These are phyloP conservation scores for Globisporangium heterothallicum DNA, from an alignment of 352 stramenopile species.

Conservation along the genomic window DNA sequence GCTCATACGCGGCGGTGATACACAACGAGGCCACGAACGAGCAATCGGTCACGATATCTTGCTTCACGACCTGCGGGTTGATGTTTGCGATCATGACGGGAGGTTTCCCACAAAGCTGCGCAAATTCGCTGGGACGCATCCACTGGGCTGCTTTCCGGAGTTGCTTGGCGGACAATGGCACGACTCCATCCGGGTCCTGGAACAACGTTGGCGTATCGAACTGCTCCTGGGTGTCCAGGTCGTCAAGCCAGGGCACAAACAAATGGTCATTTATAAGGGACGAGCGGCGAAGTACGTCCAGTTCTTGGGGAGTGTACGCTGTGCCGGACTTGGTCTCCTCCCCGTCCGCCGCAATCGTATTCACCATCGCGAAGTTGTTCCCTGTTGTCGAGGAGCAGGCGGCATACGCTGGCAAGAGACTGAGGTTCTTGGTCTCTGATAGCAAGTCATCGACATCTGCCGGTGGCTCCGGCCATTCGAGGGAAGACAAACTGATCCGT, in stretches of 20 bases:
- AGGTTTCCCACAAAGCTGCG: conserved; percentile 28
- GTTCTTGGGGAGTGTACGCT: conserved; percentile 54
- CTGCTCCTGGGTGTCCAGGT: conserved; percentile 51
- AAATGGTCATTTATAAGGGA: conserved; percentile 81
- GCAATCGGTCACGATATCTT: conserved; percentile 91
- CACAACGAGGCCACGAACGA: conserved; percentile 92
- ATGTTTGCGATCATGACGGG: conserved; percentile 74
- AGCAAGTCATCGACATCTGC: conserved; percentile 3
- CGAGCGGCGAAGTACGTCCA: conserved; percentile 74
- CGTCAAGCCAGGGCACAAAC: conserved; percentile 78
- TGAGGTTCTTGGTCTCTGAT: conserved; percentile 3
- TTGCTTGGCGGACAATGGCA: conserved; percentile 71
- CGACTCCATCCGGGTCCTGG: conserved; percentile 58
- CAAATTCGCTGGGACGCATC: conserved; percentile 66
- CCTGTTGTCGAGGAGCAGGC: neutral
- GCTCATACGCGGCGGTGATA: conserved; percentile 89
- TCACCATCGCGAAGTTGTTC: neutral
- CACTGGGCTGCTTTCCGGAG: conserved; percentile 48
- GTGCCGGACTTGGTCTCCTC: conserved; percentile 9
- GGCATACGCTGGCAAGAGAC: conserved; percentile 4
- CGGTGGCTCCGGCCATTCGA: conserved; percentile 42
- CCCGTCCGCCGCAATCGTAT: conserved; percentile 3
- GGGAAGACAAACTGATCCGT: conserved; percentile 14
- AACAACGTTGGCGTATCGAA: conserved; percentile 51
- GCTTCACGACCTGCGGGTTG: conserved; percentile 72